Evolutionary conservation across 2,329 filamentous ascomycete genomes (phyloP).

Genomic region (Phaeoacremonium minimum): DNA sequence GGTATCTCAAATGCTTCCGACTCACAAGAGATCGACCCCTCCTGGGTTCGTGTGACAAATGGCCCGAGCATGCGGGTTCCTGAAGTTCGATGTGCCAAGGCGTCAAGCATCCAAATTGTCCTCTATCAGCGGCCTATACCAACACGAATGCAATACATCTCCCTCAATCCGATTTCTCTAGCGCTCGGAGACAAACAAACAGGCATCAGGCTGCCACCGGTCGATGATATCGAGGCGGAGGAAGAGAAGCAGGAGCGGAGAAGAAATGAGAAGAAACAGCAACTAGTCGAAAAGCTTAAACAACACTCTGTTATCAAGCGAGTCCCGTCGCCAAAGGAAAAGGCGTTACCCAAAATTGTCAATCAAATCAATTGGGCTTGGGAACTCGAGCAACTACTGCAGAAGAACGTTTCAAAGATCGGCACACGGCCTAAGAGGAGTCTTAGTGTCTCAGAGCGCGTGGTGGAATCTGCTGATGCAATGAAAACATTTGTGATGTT

Average conservation of each 20-base stretch:
- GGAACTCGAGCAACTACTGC: constrained; percentile 80
- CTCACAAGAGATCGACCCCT: constrained; percentile 56
- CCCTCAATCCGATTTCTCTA: constrained; percentile 80
- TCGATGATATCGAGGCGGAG: constrained; percentile 60
- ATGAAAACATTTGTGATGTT: constrained; percentile 71
- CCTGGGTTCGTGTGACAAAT: constrained; percentile 62
- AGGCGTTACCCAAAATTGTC: constrained; percentile 73
- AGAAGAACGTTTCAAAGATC: constrained; percentile 85
- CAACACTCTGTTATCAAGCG: constrained; percentile 81
- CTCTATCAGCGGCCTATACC: constrained; percentile 85
- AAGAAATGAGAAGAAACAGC: constrained; percentile 55
- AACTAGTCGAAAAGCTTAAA: constrained; percentile 79
- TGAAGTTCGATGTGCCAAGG: constrained; percentile 66
- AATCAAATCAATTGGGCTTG: constrained; percentile 95
- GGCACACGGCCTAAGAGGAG: constrained; percentile 76
- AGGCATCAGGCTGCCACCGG: constrained; percentile 24
- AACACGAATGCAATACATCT: constrained; percentile 92
- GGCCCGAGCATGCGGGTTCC: constrained; percentile 54
- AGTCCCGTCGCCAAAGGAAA: constrained; percentile 75
- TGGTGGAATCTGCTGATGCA: constrained; percentile 88
- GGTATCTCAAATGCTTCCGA: constrained; percentile 69
- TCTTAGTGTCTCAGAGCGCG: constrained; percentile 87
- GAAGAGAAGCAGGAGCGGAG: constrained; percentile 62
- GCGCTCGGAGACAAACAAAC: constrained; percentile 70
- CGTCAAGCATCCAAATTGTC: constrained; percentile 78